Base-by-base conservation (phyloP, 1,284 basidiomycete genomes). In the Gymnopus androsaceus region DNA sequence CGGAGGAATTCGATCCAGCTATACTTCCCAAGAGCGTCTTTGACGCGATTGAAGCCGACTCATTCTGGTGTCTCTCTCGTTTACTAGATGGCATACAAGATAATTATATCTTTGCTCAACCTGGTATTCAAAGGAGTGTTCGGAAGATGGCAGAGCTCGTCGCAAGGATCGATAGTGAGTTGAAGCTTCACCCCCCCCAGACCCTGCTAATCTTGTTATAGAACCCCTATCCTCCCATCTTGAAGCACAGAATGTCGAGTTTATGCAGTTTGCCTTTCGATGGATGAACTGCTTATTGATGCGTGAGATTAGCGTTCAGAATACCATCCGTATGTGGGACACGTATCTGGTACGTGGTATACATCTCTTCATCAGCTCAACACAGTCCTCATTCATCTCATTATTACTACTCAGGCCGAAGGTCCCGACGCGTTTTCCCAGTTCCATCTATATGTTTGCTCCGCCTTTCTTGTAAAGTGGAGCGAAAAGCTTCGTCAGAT, bases 241-340 rank as follows among this genome's bases (percentile, higher is more conserved):
- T 34, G 88, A 90, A 59, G 77, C 86, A 12, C 88, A 98, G 71
- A 92, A 91, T 64, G 94, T 98, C 63, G 94, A 98, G 74, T 98
- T 96, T 67, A 96, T 98, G 87, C 95, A 98, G 69, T 98, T 98
- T 63, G 94, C 95, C 37, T 98, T 98, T 74, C 81, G 95, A 48
- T 98, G 95, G 95, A 97, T 98, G 92, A 98, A 98, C 68, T 97
- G 95, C 68, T 75, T 98, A 51, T 79, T 98, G 57, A 97, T 98
- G 95, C 83, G 95, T 56, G 95, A 98, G 75, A 90, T 98, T 62
- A 95, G 87, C 63, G 93, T 97, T 52, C 86, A 89, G 65, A 96
- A 96, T 69, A 97, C 95, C 12, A 92, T 97, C 53, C 83, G 95
- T 55, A 98, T 98, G 95, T 98, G 95, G 95, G 95, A 98, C 70